Evolutionary conservation across 495 filamentous ascomycete species (phyloP), one percentile per base, ranked within the genome.

Genomic region (Talaromyces ruber): DNA sequence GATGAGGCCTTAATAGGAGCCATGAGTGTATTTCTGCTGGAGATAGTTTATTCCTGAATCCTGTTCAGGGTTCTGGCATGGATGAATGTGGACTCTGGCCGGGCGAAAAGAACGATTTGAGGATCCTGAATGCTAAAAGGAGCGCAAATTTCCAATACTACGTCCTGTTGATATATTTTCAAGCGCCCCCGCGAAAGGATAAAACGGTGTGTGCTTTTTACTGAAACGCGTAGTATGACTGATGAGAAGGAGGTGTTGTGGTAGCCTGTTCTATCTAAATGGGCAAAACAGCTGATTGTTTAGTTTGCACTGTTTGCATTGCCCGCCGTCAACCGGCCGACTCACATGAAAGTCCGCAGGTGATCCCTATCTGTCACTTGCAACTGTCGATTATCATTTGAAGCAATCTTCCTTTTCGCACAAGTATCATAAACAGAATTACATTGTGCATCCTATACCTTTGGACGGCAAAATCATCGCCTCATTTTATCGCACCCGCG

Each of bases 401-500:
- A 47, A 6, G 21, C 4, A 18, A 21, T 47, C n/a, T 21, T 18
- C 16, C 0, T 21, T 39, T 39, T 47, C 18, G 18, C 43, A n/a
- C 43, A 47, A 21, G 43, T 9, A 21, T 47, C 18, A 47, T 11
- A 47, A 47, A 18, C 9, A 47, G 18, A 47, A 34, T 16, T 47
- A 21, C n/a, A 47, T 47, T 47, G 43, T 47, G 18, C 43, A 4
- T 21, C 12, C 50, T 53, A 51, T 51, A 51, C 21, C 11, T 26
- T 21, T 28, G 21, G 9, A 11, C 12, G 21, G 43, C 43, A 47
- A 7, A 21, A 47, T 47, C n/a, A 53, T 14, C 50, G 16, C 50
- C 11, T 25, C 11, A 8, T 47, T 21, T 53, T 9, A 47, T 29
- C 62, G 64, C 51, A 61, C 67, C 34, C 62, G 71, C 65, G 54